Percentiles rank a stretch among this genome's conserved stretches.
These are phyloP conservation scores for Eucalyptus sp. DNA, from an alignment of 345 rosid species.

Conservation along the genomic window DNA sequence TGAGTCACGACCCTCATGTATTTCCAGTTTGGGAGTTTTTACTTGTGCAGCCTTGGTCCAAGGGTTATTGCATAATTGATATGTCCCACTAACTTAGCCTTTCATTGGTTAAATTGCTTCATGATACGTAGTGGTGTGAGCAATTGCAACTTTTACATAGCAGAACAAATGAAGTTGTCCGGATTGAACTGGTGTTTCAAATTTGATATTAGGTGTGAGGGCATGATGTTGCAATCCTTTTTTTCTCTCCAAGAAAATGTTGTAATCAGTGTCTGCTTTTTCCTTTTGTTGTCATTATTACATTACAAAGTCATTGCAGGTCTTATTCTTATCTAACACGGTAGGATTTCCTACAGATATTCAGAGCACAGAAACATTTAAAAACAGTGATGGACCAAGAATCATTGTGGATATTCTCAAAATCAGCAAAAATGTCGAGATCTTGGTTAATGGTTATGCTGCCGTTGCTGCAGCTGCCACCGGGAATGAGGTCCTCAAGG, in stretches of 20 bases:
- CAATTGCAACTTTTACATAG: neutral
- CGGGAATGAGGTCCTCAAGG: slow-evolving; percentile 79
- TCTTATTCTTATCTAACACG: neutral
- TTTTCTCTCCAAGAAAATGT: neutral
- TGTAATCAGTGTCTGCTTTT: neutral
- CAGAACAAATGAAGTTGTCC: neutral
- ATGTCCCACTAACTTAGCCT: neutral
- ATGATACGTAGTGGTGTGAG: neutral
- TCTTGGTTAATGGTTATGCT: slow-evolving; percentile 45
- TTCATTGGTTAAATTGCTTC: neutral
- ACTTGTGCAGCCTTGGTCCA: neutral
- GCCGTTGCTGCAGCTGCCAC: slow-evolving; percentile 73
- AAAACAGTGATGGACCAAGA: slow-evolving; percentile 41
- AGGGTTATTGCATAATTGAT: neutral
- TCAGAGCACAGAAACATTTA: slow-evolving; percentile 56
- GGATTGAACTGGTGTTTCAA: neutral
- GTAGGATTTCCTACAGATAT: slow-evolving; percentile 31
- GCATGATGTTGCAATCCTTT: neutral
- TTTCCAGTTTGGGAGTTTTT: neutral
- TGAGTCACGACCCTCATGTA: neutral
- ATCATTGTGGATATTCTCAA: slow-evolving; percentile 36
- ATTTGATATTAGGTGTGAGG: neutral
- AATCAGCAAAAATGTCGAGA: slow-evolving; percentile 28
- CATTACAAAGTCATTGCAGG: neutral
- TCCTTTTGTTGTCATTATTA: neutral